Percentiles rank a stretch among this genome's conserved stretches.
These are phyloP conservation scores for Pichia eremophila DNA, from an alignment of 805 yeast genomes.

Conservation along the genomic window DNA sequence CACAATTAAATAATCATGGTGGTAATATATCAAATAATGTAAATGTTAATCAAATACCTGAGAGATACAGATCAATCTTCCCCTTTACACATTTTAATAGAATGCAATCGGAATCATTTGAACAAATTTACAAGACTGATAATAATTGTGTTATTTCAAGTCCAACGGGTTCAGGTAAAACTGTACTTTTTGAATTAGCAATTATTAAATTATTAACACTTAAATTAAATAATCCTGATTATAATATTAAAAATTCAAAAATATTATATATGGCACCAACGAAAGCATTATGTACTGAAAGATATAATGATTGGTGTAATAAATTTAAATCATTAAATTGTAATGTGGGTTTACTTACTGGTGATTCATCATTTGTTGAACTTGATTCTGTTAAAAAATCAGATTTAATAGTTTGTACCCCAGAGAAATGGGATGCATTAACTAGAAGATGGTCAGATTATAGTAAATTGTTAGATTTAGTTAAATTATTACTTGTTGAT, in stretches of 20 bases:
- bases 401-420: conserved; percentile 81
- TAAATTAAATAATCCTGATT: conserved; percentile 38
- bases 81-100: conserved; percentile 43
- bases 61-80: conserved; percentile 28
- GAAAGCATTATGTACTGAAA: conserved; percentile 91
- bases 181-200: conserved; percentile 79
- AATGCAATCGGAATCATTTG: conserved; percentile 83
- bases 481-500: conserved; percentile 79
- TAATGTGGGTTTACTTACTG: conserved; percentile 77
- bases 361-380: conserved; percentile 84
- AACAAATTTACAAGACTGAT: conserved; percentile 81
- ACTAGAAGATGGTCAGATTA: conserved; percentile 89
- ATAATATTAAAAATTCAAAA: conserved; percentile 73
- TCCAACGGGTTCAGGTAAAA: conserved; percentile 96
- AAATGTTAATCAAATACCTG: conserved; percentile 24
- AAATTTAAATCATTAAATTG: conserved; percentile 80
- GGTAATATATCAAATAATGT: background rate
- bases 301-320: conserved; percentile 75
- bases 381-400: conserved; percentile 74
- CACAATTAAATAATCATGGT: background rate
- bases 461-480: conserved; percentile 69
- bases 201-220: conserved; percentile 35
- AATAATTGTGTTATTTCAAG: conserved; percentile 94
- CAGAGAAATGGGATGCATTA: conserved; percentile 93
- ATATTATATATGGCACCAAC: conserved; percentile 87